Evolutionary conservation across 164 flowering plant genomes (phyloP).

Genomic region (Euptelea pleiosperma): DNA sequence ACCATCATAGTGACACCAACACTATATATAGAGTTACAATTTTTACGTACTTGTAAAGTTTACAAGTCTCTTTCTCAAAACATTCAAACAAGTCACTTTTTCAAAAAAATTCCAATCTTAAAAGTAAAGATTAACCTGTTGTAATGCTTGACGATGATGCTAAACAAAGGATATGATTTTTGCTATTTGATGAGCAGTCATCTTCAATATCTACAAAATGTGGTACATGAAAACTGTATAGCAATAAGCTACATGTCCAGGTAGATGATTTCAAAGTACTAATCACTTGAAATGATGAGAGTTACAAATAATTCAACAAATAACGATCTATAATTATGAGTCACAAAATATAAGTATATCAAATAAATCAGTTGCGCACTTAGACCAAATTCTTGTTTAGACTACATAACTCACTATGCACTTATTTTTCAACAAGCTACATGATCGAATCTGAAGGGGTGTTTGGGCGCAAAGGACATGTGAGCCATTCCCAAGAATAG

Average conservation of each 20-base stretch:
- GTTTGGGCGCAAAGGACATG: too few species aligned
- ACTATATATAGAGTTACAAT: too few species aligned
- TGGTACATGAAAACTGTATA: constrained; percentile 34
- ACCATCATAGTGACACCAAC: too few species aligned
- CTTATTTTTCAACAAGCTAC: too few species aligned
- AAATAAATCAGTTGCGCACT: too few species aligned
- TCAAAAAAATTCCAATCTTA: not conserved
- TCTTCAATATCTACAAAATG: constrained; percentile 75
- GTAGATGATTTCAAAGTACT: constrained; percentile 21
- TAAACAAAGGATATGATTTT: constrained; percentile 68
- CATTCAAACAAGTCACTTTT: too few species aligned
- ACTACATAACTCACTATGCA: too few species aligned
- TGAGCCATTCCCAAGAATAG: too few species aligned
- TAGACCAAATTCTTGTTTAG: too few species aligned
- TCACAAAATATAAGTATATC: not conserved
- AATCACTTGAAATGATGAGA: not conserved
- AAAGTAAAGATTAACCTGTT: constrained; percentile 56
- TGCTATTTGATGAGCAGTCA: constrained; percentile 66
- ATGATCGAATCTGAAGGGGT: too few species aligned
- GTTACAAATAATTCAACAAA: not conserved
- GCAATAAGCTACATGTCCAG: constrained; percentile 36
- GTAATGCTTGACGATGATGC: constrained; percentile 63
- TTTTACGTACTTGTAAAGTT: not conserved
- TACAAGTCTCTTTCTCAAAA: not conserved
- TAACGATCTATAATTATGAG: too few species aligned